Percentiles rank a stretch among this genome's conserved stretches.
Evolutionary conservation across 2,329 filamentous ascomycete genomes (phyloP).

Genomic region (Metarhizium humberi): DNA sequence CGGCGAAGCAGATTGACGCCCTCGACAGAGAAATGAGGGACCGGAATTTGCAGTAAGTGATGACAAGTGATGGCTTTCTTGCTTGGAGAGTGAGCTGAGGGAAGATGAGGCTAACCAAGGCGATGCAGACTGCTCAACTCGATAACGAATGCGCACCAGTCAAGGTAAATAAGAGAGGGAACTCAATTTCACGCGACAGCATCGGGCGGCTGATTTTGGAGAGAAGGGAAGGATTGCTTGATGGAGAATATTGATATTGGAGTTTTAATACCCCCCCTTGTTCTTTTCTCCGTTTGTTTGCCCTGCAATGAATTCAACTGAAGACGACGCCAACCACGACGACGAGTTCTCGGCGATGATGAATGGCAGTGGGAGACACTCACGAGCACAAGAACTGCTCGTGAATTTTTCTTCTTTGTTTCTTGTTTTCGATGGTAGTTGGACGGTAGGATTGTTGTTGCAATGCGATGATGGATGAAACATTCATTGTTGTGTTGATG

Average conservation of each 20-base stretch:
- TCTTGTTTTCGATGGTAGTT: not conserved
- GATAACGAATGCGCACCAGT: slow-evolving; percentile 13
- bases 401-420: not conserved
- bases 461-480: not conserved
- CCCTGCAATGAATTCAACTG: not conserved
- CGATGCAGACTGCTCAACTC: slow-evolving; percentile 13
- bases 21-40: slow-evolving; percentile 49
- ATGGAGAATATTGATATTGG: not conserved
- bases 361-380: not conserved
- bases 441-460: not conserved
- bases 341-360: not conserved
- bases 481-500: not conserved
- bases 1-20: slow-evolving; percentile 39
- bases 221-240: not conserved
- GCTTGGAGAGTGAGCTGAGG: not conserved
- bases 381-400: not conserved
- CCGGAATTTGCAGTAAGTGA: slow-evolving; percentile 37
- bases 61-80: not conserved
- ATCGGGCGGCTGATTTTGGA: not conserved
- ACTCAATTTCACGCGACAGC: not conserved
- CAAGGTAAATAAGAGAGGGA: slow-evolving; percentile 3
- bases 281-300: not conserved
- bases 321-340: not conserved
- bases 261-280: slow-evolving; percentile 6
- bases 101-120: too few relatives aligned